These are phyloP conservation scores for Hyphopichia homilentoma DNA, from an alignment of 805 yeast genomes.

Conservation along the genomic window DNA sequence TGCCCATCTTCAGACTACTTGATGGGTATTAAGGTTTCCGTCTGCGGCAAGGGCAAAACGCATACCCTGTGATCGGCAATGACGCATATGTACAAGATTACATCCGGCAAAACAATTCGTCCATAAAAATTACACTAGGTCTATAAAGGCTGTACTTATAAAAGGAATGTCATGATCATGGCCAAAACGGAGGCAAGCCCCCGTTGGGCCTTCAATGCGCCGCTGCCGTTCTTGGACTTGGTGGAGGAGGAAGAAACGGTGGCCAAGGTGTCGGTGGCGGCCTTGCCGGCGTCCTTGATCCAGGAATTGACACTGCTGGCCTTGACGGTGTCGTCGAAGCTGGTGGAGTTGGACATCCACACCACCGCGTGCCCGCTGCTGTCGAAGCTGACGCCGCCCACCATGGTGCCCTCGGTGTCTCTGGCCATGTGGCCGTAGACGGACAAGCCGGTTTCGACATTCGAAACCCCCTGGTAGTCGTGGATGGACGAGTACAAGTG, in stretches of 20 bases:
- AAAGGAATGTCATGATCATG: no score
- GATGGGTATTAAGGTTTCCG: no score
- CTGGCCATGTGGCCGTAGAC: slow-evolving; percentile 55
- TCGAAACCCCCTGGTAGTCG: slow-evolving; percentile 69
- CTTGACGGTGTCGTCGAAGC: slow-evolving; percentile 43
- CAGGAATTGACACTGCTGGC: slow-evolving; percentile 44
- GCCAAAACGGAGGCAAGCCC: no score
- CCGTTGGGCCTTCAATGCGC: neutral
- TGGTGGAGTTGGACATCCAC: slow-evolving; percentile 53
- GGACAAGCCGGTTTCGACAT: slow-evolving; percentile 58
- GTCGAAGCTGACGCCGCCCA: slow-evolving; percentile 71
- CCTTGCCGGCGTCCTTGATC: slow-evolving; percentile 37
- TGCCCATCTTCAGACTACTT: no score
- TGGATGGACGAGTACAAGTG: slow-evolving; percentile 67
- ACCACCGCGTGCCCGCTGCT: slow-evolving; percentile 58
- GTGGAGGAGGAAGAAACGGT: slow-evolving; percentile 21
- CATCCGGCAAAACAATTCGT: no score
- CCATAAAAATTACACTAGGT: no score
- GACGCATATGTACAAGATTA: no score
- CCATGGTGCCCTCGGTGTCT: slow-evolving; percentile 48
- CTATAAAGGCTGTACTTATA: no score
- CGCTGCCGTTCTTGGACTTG: slow-evolving; percentile 22
- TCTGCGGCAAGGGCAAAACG: no score
- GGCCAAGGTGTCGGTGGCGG: slow-evolving; percentile 17
- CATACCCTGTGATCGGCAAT: no score